These are phyloP conservation scores for Oehlia diaphana DNA, from an alignment of 192 early-diverging fungal genomes.

Conservation along the genomic window DNA sequence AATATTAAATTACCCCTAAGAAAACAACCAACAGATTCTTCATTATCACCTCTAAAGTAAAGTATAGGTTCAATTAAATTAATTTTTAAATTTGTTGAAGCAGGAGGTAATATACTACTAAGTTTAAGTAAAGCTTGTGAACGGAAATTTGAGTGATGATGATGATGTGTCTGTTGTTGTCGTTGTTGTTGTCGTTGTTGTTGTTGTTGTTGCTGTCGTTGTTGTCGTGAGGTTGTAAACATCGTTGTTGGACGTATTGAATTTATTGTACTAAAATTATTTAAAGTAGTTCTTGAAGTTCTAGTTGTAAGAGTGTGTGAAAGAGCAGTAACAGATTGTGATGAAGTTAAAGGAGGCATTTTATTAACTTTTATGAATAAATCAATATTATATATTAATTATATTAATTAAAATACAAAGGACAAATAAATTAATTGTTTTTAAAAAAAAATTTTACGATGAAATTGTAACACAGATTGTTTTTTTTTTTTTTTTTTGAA, in stretches of 20 bases:
- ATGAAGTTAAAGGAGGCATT: too few relatives aligned
- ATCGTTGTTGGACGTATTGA: too few relatives aligned
- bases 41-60: conserved; percentile 5
- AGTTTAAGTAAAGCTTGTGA: not conserved
- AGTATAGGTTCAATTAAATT: conserved; percentile 11
- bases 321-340: not conserved
- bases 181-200: not conserved
- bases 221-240: not conserved
- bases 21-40: conserved; percentile 16
- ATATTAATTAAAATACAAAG: too few relatives aligned
- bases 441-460: too few relatives aligned
- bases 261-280: too few relatives aligned
- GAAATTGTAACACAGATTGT: too few relatives aligned
- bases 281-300: too few relatives aligned
- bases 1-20: conserved; percentile 14
- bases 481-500: too few relatives aligned
- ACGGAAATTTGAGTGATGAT: not conserved
- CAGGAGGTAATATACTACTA: not conserved
- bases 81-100: conserved; percentile 1
- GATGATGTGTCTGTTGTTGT: not conserved
- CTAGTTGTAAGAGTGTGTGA: not conserved
- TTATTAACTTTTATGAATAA: too few relatives aligned
- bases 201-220: not conserved
- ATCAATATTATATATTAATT: too few relatives aligned
- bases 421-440: too few relatives aligned